Percentiles rank a stretch among this genome's conserved stretches.
Conservation (phyloP, 2,329 filamentous ascomycete species). For the Cladobotryum mycophilum region DNA sequence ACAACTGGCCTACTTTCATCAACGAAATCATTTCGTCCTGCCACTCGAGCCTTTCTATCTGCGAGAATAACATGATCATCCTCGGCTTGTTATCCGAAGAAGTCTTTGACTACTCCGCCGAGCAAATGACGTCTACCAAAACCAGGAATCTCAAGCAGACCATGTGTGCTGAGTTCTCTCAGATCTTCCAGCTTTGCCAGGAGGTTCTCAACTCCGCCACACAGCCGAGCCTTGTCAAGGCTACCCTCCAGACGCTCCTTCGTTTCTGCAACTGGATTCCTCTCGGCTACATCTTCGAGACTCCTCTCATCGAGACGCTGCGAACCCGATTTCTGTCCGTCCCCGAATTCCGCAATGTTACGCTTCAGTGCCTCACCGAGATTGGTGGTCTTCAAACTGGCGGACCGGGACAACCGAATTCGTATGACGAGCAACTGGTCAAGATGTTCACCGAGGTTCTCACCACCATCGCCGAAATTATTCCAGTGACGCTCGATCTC, state of each 20-base stretch:
- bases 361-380: conserved; percentile 92
- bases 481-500: conserved; percentile 82
- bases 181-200: conserved; percentile 95
- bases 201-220: conserved; percentile 89
- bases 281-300: conserved; percentile 97
- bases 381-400: conserved; percentile 91
- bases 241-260: conserved; percentile 91
- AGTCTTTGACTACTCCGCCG: conserved; percentile 97
- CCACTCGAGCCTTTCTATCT: conserved; percentile 91
- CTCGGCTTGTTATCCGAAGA: conserved; percentile 92
- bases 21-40: conserved; percentile 98
- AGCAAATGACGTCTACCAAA: conserved; percentile 99
- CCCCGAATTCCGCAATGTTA: conserved; percentile 94
- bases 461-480: conserved; percentile 83
- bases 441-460: conserved; percentile 98
- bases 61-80: conserved; percentile 99
- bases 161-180: conserved; percentile 98
- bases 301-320: conserved; percentile 87
- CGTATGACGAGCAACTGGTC: conserved; percentile 91
- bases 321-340: conserved; percentile 87
- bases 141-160: conserved; percentile 94
- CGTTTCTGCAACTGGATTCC: conserved; percentile 99
- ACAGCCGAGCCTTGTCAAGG: conserved; percentile 83
- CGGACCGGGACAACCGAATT: conserved; percentile 55
- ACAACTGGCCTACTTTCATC: conserved; percentile 99